Percentiles rank a stretch among this genome's conserved stretches.
These are phyloP conservation scores for Cryphonectria japonica DNA, from an alignment of 2,329 filamentous ascomycete genomes.

Conservation along the genomic window DNA sequence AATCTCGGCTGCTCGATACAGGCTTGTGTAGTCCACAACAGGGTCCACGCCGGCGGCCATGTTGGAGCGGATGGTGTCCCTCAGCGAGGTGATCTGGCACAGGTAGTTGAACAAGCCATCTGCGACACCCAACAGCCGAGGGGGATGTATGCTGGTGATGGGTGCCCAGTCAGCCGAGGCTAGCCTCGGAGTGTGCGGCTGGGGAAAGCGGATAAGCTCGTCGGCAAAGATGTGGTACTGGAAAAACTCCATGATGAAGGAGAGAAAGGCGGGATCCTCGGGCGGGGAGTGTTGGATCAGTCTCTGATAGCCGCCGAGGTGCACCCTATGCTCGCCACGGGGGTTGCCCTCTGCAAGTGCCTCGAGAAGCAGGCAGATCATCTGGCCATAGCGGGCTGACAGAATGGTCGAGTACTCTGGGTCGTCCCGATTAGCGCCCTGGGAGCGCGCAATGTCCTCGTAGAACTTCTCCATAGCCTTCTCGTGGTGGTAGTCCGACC, in stretches of 20 bases:
- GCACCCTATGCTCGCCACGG: constrained; percentile 74
- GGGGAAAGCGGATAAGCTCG: constrained; percentile 58
- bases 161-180: constrained; percentile 51
- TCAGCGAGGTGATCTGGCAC: constrained; percentile 76
- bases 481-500: constrained; percentile 60
- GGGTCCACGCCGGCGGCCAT: constrained; percentile 67
- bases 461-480: constrained; percentile 58
- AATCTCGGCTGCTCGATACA: constrained; percentile 75
- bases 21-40: constrained; percentile 71
- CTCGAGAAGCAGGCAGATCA: constrained; percentile 64
- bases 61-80: constrained; percentile 73
- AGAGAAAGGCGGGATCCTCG: constrained; percentile 65
- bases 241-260: constrained; percentile 76
- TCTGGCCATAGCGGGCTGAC: constrained; percentile 63
- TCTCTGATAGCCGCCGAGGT: constrained; percentile 75
- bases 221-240: constrained; percentile 78
- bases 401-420: constrained; percentile 51
- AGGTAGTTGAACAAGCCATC: constrained; percentile 82
- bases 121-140: constrained; percentile 75
- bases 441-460: constrained; percentile 47
- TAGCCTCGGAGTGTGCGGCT: constrained; percentile 42
- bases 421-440: constrained; percentile 45
- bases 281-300: constrained; percentile 68
- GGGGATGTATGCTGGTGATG: constrained; percentile 47
- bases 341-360: constrained; percentile 60